Percentiles rank a stretch among this genome's conserved stretches.
Evolutionary conservation across 192 early-diverging fungal species (phyloP).

Genomic region (Obelidium mucronatum): DNA sequence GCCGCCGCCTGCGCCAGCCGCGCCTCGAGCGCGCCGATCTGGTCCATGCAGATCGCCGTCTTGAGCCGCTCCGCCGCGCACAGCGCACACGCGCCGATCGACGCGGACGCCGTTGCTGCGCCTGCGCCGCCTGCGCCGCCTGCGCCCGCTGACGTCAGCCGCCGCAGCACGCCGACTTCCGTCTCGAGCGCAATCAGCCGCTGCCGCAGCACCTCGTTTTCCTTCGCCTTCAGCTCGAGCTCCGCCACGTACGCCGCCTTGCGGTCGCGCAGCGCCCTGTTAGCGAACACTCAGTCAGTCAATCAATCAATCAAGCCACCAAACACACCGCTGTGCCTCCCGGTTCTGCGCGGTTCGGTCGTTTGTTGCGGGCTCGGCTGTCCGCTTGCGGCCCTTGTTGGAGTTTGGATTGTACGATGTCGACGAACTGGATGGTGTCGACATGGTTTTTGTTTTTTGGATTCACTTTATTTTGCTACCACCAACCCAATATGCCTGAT

Average conservation of each 20-base stretch:
- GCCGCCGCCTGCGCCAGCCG: neutral
- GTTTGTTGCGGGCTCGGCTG: neutral
- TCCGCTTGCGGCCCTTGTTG: neutral
- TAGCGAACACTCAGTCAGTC: no score
- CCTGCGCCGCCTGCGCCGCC: neutral
- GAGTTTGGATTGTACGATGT: neutral
- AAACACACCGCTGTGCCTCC: conserved; percentile 9
- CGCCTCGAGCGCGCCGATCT: neutral
- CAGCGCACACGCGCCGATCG: neutral
- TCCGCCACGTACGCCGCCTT: neutral
- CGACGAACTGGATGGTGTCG: neutral
- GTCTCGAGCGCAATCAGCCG: neutral
- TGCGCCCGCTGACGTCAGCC: neutral
- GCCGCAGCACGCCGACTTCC: neutral
- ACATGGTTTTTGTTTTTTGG: neutral
- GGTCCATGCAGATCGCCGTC: conserved; percentile 12
- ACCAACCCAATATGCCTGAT: neutral
- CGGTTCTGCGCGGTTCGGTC: neutral
- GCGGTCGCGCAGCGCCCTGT: neutral
- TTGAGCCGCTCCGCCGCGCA: conserved; percentile 5
- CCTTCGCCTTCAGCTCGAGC: neutral
- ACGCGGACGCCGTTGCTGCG: neutral
- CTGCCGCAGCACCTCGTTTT: neutral
- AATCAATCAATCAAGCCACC: no score
- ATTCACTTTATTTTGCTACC: neutral